Conservation (phyloP, 192 early-diverging fungal genomes). For the Gryganskiella cystojenkinii region DNA sequence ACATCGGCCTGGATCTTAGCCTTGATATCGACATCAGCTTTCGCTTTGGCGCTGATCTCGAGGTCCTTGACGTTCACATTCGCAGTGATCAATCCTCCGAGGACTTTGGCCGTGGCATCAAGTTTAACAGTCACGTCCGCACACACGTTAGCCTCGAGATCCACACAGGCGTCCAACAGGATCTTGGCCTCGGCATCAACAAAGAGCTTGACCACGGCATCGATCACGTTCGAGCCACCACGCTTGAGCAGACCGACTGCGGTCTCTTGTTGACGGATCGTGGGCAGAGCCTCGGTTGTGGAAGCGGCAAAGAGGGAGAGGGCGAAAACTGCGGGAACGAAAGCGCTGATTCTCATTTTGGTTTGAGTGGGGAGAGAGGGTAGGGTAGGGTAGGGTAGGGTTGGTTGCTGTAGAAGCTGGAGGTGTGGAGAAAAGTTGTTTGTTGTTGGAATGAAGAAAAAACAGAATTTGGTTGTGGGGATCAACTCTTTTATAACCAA, state of each 20-base stretch:
- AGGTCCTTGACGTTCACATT: slow-evolving; percentile 23
- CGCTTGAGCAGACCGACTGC: slow-evolving; percentile 31
- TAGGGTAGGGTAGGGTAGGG: not conserved
- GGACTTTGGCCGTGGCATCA: slow-evolving; percentile 13
- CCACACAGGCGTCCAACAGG: slow-evolving; percentile 2
- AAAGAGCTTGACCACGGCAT: slow-evolving; percentile 25
- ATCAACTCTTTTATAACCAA: no score
- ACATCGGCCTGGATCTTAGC: slow-evolving; percentile 3
- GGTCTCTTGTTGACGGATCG: not conserved
- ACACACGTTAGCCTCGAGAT: slow-evolving; percentile 24
- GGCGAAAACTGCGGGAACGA: slow-evolving; percentile 36
- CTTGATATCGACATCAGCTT: slow-evolving; percentile 9
- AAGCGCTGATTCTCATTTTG: slow-evolving; percentile 35
- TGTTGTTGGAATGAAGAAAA: slow-evolving; percentile 40
- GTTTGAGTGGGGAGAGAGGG: slow-evolving; percentile 3
- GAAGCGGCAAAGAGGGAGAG: slow-evolving; percentile 38
- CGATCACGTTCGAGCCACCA: not conserved
- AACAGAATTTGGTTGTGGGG: not conserved
- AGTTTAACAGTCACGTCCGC: slow-evolving; percentile 29
- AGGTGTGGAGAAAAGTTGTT: not conserved
- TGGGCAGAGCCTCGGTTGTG: slow-evolving; percentile 32
- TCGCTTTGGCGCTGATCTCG: slow-evolving; percentile 14
- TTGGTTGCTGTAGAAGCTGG: not conserved
- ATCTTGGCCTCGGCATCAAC: slow-evolving; percentile 12
- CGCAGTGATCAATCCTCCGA: slow-evolving; percentile 33